Conservation (phyloP, 768 basidiomycete species). For the Podaxis carcinomalis region DNA sequence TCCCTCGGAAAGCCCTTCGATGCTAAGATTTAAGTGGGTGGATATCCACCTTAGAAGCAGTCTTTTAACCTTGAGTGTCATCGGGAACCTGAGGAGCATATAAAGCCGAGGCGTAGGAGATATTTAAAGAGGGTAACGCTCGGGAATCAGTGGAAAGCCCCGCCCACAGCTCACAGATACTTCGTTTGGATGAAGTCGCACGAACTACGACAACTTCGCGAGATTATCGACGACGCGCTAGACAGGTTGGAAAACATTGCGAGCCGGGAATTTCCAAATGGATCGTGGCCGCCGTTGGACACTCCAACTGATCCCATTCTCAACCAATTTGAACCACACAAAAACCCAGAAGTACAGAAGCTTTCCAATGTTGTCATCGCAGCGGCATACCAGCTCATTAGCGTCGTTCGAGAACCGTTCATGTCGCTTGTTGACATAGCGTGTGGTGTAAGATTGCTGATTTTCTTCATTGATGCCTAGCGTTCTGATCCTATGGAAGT, state of each 20-base stretch:
- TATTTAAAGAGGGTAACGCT: no score
- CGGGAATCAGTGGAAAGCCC: no score
- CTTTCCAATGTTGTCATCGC: conserved; percentile 4
- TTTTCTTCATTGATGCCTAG: not conserved
- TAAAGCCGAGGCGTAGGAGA: no score
- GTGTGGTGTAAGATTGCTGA: not conserved
- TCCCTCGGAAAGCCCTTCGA: no score
- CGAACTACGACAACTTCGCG: conserved; percentile 2
- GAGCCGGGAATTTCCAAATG: not conserved
- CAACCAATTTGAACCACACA: conserved; percentile 1
- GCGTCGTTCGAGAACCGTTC: conserved; percentile 7
- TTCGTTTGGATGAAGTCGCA: not conserved
- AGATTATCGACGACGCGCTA: not conserved
- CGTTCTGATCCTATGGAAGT: not conserved
- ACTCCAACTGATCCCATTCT: not conserved
- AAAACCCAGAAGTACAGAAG: conserved; percentile 1
- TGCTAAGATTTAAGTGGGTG: no score
- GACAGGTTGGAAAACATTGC: not conserved
- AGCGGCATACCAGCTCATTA: conserved; percentile 8
- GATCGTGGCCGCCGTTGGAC: conserved; percentile 6
- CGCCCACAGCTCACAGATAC: not conserved
- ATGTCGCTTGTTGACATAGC: conserved; percentile 1
- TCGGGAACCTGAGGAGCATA: no score
- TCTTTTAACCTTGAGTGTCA: no score
- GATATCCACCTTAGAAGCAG: no score